Percentiles rank a stretch among this genome's conserved stretches.
These are phyloP conservation scores for Blepharisma stoltei DNA, from an alignment of 73 alveolate genomes.

Conservation along the genomic window DNA sequence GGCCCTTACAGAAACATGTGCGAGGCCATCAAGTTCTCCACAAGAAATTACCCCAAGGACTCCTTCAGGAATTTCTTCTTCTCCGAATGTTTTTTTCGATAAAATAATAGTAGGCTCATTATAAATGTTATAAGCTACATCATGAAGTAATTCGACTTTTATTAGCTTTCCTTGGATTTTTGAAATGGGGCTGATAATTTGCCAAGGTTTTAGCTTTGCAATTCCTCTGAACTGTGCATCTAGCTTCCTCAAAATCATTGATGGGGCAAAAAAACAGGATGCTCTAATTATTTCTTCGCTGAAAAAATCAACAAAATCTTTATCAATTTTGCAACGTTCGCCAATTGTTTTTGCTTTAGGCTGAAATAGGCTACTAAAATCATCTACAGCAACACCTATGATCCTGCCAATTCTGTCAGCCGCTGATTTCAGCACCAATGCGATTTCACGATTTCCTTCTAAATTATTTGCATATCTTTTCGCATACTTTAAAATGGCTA, in stretches of 20 bases:
- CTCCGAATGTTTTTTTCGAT: conserved; percentile 71
- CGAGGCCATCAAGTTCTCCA: conserved; percentile 83
- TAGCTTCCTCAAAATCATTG: conserved; percentile 71
- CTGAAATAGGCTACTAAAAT: conserved; percentile 8
- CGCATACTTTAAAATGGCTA: conserved; percentile 52
- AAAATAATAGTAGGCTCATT: conserved; percentile 65
- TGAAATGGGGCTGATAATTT: conserved; percentile 60
- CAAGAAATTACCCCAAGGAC: conserved; percentile 47
- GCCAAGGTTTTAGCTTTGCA: conserved; percentile 73
- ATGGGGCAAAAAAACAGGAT: conserved; percentile 67
- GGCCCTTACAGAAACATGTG: conserved; percentile 87
- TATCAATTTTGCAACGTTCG: conserved; percentile 41
- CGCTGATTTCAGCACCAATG: conserved; percentile 64
- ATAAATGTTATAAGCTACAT: conserved; percentile 63
- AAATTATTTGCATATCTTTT: conserved; percentile 43
- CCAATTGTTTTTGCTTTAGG: conserved; percentile 48
- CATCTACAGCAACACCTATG: conserved; percentile 49
- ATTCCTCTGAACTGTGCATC: conserved; percentile 67
- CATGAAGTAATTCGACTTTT: conserved; percentile 42
- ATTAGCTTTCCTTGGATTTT: conserved; percentile 5
- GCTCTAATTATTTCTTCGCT: conserved; percentile 86
- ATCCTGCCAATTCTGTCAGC: conserved; percentile 40
- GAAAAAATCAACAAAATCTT: conserved; percentile 54
- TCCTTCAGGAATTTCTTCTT: conserved; percentile 82
- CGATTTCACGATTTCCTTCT: conserved; percentile 51